Conservation (phyloP, 768 basidiomycete genomes). For the Psilocybe cubensis region DNA sequence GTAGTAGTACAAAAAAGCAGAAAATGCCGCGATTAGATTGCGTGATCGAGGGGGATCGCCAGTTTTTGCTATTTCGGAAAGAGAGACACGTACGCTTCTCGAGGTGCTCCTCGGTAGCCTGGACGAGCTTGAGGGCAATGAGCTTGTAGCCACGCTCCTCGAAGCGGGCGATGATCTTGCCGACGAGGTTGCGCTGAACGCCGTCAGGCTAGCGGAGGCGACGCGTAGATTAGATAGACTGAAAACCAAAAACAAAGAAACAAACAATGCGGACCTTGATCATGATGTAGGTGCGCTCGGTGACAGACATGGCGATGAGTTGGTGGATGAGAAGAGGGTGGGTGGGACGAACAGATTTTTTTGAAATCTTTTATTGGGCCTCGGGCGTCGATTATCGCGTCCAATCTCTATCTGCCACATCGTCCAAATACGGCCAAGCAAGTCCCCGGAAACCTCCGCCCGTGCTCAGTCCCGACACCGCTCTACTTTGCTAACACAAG, state of each 20-base stretch:
- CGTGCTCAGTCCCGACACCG: conserved; percentile 4
- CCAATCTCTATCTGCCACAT: conserved; percentile 37
- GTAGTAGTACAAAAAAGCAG: conserved; percentile 18
- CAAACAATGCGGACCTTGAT: conserved; percentile 73
- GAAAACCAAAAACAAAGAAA: not conserved
- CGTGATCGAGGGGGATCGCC: conserved; percentile 1
- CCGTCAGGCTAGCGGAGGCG: conserved; percentile 83
- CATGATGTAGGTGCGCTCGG: conserved; percentile 99
- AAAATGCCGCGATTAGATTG: conserved; percentile 4
- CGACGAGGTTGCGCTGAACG: conserved; percentile 94
- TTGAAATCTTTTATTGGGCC: conserved; percentile 20
- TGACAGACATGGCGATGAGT: conserved; percentile 64
- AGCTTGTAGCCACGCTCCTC: conserved; percentile 99
- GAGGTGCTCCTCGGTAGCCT: conserved; percentile 81
- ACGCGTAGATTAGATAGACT: conserved; percentile 16
- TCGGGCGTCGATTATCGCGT: conserved; percentile 32
- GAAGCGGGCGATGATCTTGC: conserved; percentile 94
- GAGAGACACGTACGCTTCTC: conserved; percentile 71
- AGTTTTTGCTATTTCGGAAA: not conserved
- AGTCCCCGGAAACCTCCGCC: conserved; percentile 42
- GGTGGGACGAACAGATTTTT: conserved; percentile 23
- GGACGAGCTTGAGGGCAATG: conserved; percentile 89
- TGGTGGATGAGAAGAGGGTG: conserved; percentile 31
- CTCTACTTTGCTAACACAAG: conserved; percentile 7
- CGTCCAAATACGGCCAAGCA: conserved; percentile 50